Percentiles rank a stretch among this genome's conserved stretches.
Evolutionary conservation across 768 basidiomycete genomes (phyloP).

Genomic region (Suillus fuscotomentosus): DNA sequence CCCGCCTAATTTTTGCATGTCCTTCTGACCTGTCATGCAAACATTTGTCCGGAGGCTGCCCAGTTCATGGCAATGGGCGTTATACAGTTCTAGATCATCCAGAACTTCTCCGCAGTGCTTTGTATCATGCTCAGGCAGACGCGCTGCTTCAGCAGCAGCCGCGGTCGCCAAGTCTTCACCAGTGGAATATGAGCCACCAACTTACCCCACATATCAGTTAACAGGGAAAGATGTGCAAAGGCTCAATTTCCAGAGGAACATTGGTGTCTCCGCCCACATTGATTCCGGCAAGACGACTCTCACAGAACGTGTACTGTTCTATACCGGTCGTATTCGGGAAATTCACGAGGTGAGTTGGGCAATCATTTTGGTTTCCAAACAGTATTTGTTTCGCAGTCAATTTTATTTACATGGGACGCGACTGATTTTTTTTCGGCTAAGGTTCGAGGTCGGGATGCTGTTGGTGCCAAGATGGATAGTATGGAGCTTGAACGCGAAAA

Average conservation of each 20-base stretch:
- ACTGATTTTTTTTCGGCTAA: conserved; percentile 24
- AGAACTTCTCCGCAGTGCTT: conserved; percentile 3
- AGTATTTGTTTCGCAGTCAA: neutral
- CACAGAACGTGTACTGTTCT: conserved; percentile 93
- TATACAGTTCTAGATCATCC: conserved; percentile 11
- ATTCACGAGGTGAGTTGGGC: conserved; percentile 86
- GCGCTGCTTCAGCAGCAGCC: conserved; percentile 45
- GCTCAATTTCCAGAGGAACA: conserved; percentile 83
- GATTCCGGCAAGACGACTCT: conserved; percentile 98
- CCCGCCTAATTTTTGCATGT: neutral
- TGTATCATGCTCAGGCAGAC: conserved; percentile 17
- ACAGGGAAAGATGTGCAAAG: conserved; percentile 65
- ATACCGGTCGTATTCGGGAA: conserved; percentile 92
- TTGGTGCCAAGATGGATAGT: conserved; percentile 99
- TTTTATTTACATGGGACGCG: conserved; percentile 3
- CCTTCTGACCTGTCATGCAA: conserved; percentile 21
- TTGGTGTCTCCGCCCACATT: conserved; percentile 94
- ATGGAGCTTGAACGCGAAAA: conserved; percentile 99
- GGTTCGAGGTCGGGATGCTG: conserved; percentile 92
- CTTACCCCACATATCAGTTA: conserved; percentile 43
- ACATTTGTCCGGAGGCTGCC: conserved; percentile 24
- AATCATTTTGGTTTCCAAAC: neutral
- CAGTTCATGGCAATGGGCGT: conserved; percentile 25
- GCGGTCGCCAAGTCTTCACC: conserved; percentile 29
- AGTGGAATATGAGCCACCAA: conserved; percentile 16